phyloP scores from a whole-genome alignment of 352 stramenopile species.

The Phytophthora citrophthora region DNA sequence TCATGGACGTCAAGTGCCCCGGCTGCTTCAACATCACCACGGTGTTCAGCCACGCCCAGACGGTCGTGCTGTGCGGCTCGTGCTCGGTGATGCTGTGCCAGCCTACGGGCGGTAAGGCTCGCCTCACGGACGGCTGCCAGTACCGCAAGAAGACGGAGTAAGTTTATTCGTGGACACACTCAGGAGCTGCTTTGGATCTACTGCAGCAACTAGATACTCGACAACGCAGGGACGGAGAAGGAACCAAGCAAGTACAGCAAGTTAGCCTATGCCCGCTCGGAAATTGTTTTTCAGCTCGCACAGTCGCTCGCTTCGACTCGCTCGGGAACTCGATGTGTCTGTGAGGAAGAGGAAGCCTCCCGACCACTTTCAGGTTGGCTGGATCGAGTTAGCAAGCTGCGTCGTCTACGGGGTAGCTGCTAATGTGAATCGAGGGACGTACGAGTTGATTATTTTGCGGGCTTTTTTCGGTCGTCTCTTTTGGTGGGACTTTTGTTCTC shows the following conservation, averaged over 20 bases:
- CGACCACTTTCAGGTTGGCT: conserved; percentile 21
- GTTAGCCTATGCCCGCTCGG: conserved; percentile 29
- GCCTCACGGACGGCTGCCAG: conserved; percentile 98
- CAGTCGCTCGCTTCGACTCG: conserved; percentile 29
- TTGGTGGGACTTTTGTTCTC: background rate
- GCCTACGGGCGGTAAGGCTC: conserved; percentile 97
- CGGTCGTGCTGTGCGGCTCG: conserved; percentile 95
- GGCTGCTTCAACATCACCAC: conserved; percentile 99
- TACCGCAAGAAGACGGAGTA: conserved; percentile 99
- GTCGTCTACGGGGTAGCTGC: conserved; percentile 34
- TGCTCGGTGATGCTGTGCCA: conserved; percentile 99
- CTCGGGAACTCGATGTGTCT: conserved; percentile 34
- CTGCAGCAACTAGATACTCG: conserved; percentile 37
- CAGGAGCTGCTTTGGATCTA: conserved; percentile 10
- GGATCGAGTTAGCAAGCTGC: conserved; percentile 37
- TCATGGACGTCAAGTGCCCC: conserved; percentile 99
- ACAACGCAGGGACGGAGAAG: conserved; percentile 35
- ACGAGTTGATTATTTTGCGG: conserved; percentile 78
- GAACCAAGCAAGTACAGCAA: conserved; percentile 41
- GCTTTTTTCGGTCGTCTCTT: conserved; percentile 38
- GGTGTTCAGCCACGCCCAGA: conserved; percentile 99
- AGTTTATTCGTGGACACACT: conserved; percentile 48
- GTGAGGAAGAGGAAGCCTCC: conserved; percentile 31
- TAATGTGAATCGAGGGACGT: conserved; percentile 66
- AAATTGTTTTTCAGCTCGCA: conserved; percentile 33